A percentile compares a stretch with the other conserved stretches of the same genome.
Conservation (phyloP, 371 early-diverging fungal genomes). For the Funneliformis caledonium region DNA sequence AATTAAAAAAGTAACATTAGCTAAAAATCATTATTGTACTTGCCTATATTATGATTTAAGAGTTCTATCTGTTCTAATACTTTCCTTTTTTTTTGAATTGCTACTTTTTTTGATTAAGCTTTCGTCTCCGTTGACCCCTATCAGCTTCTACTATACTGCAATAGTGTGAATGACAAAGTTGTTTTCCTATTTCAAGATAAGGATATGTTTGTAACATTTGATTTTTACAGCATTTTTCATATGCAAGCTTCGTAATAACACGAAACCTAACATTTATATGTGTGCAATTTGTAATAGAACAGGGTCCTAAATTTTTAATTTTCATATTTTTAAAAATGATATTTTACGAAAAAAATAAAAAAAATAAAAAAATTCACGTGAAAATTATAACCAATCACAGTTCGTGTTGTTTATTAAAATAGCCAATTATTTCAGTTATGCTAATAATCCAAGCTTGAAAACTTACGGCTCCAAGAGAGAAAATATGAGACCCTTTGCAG, state of each 20-base stretch:
- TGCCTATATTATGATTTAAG: background rate
- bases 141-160: background rate
- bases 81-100: constrained; percentile 1
- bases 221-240: background rate
- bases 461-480: too few relatives aligned
- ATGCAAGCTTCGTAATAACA: background rate
- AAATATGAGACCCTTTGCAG: too few relatives aligned
- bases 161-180: constrained; percentile 1
- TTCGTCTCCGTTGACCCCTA: background rate
- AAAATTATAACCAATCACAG: too few relatives aligned
- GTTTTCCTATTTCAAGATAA: background rate
- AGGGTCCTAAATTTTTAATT: background rate
- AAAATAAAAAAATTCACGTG: too few relatives aligned
- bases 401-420: background rate
- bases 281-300: background rate
- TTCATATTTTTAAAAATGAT: background rate
- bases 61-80: background rate
- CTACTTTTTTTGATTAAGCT: background rate
- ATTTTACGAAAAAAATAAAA: too few relatives aligned
- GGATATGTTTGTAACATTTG: background rate
- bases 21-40: too few relatives aligned
- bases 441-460: too few relatives aligned
- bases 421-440: too few relatives aligned
- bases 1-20: too few relatives aligned
- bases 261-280: background rate